Base-by-base conservation (phyloP, 2,329 filamentous ascomycete genomes). In the Nannizzia gypsea region DNA sequence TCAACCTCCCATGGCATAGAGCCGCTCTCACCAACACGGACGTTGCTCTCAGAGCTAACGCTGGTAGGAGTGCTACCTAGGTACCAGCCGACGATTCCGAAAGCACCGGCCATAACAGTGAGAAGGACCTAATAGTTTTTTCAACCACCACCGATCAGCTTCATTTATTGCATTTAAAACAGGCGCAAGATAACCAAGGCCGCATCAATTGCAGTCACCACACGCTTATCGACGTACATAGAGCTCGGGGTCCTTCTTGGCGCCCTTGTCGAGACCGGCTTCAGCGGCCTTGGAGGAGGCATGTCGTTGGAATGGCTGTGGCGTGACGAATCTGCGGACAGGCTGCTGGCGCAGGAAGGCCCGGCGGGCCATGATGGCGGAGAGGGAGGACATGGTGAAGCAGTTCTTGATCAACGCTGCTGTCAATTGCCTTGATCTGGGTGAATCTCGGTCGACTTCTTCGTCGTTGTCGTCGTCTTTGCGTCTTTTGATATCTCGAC, bases 1-100 rank as follows among this genome's bases (percentile, higher is more conserved):
- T 82, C 83, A 63, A 82, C 82, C 77, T 99, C 87, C 93, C 93
- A 99, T 64, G 93, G 92, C 87, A 95, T 95, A 70, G 87, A 85
- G 8, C 31, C 54, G 74, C 82, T 82, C 69, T 84, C 78, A 72
- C 86, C 84, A 70, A 95, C 84, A 71, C 82, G 80, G 66, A 96
- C 87, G 68, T 81, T 77, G 70, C 81, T 81, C 80, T 97, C 90
- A 69, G 90, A 95, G 67, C 85, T 90, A 63, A 89, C 80, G 65
- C 81, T 84, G 70, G 93, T 97, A 66, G 93, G 93, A 70, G 88
- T 88, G 76, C 86, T 83, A 76, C 89, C 89, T 88, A 77, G 77
- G 72, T 77, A 77, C 84, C 86, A 95, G 73, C 92, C 92, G 67
- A 89, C 92, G 69, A 93, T 85, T 71, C 86, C 85, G 71, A 96